Evolutionary conservation across 768 basidiomycete genomes (phyloP).

Genomic region (Termitomyces sp.): DNA sequence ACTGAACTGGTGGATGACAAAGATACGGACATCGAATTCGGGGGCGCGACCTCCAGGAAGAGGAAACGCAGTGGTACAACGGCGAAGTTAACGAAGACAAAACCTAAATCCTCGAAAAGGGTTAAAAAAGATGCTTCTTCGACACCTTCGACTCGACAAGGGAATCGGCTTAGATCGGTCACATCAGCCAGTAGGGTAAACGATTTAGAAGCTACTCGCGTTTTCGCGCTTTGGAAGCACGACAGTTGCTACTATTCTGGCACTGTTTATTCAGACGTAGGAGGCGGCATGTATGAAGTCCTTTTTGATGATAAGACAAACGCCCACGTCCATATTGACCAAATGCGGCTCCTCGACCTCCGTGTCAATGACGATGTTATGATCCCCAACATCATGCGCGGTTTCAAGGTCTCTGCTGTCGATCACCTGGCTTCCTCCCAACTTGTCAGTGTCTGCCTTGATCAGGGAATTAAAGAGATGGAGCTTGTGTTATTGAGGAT

Average conservation of each 20-base stretch:
- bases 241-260: conserved; percentile 62
- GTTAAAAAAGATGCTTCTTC: conserved; percentile 21
- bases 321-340: conserved; percentile 38
- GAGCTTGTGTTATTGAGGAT: conserved; percentile 39
- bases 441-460: conserved; percentile 31
- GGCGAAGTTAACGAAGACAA: conserved; percentile 16
- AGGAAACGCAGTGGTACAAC: conserved; percentile 32
- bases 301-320: conserved; percentile 63
- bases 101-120: conserved; percentile 15
- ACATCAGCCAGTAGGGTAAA: conserved; percentile 17
- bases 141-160: conserved; percentile 25
- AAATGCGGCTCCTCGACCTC: conserved; percentile 50
- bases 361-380: conserved; percentile 53
- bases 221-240: conserved; percentile 65
- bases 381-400: conserved; percentile 22
- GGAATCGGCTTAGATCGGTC: conserved; percentile 34
- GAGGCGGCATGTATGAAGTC: conserved; percentile 34
- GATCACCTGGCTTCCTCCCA: conserved; percentile 22
- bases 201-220: conserved; percentile 37
- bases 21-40: conserved; percentile 25
- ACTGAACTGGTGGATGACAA: conserved; percentile 39
- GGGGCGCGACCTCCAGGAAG: conserved; percentile 31
- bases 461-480: conserved; percentile 31
- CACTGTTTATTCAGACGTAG: conserved; percentile 32
- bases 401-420: conserved; percentile 27